Evolutionary conservation across 495 filamentous ascomycete species (phyloP), one percentile per base, ranked within the genome.

Genomic region (Bombardia bombarda): DNA sequence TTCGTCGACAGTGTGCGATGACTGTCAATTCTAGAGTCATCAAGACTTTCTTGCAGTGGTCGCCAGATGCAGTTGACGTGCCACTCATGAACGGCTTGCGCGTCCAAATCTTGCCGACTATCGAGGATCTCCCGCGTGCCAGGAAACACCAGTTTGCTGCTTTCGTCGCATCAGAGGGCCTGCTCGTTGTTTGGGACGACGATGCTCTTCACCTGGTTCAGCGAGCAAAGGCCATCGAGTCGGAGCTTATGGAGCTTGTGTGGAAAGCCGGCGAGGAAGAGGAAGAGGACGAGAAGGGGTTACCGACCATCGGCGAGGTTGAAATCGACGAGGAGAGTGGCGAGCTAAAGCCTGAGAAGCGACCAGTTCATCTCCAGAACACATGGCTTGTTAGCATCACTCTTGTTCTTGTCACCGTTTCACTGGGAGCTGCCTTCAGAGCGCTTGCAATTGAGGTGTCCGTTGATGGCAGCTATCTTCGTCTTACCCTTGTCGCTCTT

Each of bases 111-210:
- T 59, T 87, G 12, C 81, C 82, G 0, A 80, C 80, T 1, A 73
- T 87, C 32, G 72, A 80, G 12, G 80, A 85, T 54, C 66, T 87
- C 26, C 68, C 78, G 3, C 66, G 75, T 28, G 83, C 81, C 12
- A 66, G 81, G 43, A 87, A 84, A 52, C 74, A 83, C 57, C 83
- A 87, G 55, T 86, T 84, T 38, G 84, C 83, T 20, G 83, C 83
- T 39, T 87, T 87, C 51, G 73, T 87, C 30, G 82, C 81, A 3
- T 75, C 74, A 14, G 81, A 83, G 37, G 69, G 71, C 3, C 56
- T 87, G 14, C 60, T 87, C 2, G 69, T 87, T 0, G 83, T 87
- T 4, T 87, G 83, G 83, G 83, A 87, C 40, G 83, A 87, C 45
- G 83, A 87, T 37, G 74, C 84, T 1, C 63, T 80, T 30, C 78